Conservation (phyloP, 2,329 filamentous ascomycete species). For the Hypoxylon sp. region DNA sequence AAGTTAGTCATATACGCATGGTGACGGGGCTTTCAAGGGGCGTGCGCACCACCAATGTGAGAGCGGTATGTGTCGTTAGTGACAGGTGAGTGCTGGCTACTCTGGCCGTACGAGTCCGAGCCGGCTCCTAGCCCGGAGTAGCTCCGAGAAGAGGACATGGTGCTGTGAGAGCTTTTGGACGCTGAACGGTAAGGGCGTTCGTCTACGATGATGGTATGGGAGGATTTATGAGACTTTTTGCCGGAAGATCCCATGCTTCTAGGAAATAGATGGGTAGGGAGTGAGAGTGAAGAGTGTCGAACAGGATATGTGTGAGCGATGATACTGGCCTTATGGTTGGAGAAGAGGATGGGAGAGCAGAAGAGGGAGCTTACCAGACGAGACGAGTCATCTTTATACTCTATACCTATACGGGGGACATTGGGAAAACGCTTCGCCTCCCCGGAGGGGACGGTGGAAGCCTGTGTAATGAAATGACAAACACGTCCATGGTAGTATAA, state of each 20-base stretch:
- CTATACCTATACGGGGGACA: constrained; percentile 12
- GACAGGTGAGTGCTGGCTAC: constrained; percentile 9
- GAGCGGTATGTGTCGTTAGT: constrained; percentile 11
- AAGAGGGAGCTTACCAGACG: background rate
- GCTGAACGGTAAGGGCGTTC: constrained; percentile 9
- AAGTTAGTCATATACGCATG: constrained; percentile 7
- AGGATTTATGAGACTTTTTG: constrained; percentile 14
- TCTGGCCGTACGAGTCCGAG: constrained; percentile 6
- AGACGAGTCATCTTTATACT: background rate
- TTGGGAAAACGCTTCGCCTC: constrained; percentile 12
- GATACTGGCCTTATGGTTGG: constrained; percentile 8
- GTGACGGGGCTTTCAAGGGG: background rate
- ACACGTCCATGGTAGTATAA: constrained; percentile 6
- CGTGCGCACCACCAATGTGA: constrained; percentile 14
- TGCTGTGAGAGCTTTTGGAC: constrained; percentile 11
- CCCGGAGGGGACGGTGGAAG: background rate
- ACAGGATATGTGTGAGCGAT: background rate
- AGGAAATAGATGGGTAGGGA: too few relatives aligned
- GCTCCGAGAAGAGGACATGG: constrained; percentile 23
- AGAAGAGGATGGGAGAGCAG: constrained; percentile 8
- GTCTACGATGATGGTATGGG: constrained; percentile 13
- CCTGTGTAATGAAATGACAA: constrained; percentile 18
- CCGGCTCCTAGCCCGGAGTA: background rate
- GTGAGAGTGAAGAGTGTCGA: background rate
- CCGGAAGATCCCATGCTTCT: constrained; percentile 18